Evolutionary conservation across 2,329 filamentous ascomycete genomes (phyloP).

Genomic region (Calycina marina): DNA sequence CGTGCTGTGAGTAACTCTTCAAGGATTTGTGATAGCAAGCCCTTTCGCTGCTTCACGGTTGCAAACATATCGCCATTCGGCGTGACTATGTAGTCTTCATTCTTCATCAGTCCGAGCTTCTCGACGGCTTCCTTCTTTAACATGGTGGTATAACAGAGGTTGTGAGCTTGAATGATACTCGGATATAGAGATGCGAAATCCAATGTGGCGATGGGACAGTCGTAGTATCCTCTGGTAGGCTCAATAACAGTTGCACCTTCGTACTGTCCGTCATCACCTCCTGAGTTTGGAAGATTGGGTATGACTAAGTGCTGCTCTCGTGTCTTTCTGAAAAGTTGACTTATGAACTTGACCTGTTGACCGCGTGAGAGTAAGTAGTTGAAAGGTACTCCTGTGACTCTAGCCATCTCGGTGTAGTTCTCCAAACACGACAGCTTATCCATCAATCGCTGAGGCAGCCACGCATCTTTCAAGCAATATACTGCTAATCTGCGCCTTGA

Average conservation of each 20-base stretch:
- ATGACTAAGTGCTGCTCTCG: constrained; percentile 88
- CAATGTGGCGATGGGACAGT: constrained; percentile 86
- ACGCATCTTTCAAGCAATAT: constrained; percentile 96
- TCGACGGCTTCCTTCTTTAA: constrained; percentile 67
- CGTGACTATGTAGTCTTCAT: constrained; percentile 91
- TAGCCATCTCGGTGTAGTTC: constrained; percentile 99
- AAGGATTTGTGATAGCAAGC: constrained; percentile 83
- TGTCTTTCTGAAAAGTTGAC: constrained; percentile 90
- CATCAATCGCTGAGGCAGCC: constrained; percentile 83
- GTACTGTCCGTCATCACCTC: constrained; percentile 69
- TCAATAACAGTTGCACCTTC: constrained; percentile 98
- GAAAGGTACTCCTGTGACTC: constrained; percentile 96
- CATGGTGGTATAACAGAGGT: constrained; percentile 92
- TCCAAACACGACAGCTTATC: constrained; percentile 97
- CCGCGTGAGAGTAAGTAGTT: constrained; percentile 84
- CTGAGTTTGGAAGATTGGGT: constrained; percentile 63
- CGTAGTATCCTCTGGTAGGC: constrained; percentile 82
- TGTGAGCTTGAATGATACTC: constrained; percentile 97
- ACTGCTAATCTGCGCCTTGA: constrained; percentile 80
- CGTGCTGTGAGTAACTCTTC: constrained; percentile 83
- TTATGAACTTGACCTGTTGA: constrained; percentile 96
- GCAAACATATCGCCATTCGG: constrained; percentile 91
- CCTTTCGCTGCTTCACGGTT: constrained; percentile 78
- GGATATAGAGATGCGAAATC: constrained; percentile 98
- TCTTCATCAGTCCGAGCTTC: constrained; percentile 63